Base-by-base conservation (phyloP, 1,284 basidiomycete species). In the Spongispora temasekensis region DNA sequence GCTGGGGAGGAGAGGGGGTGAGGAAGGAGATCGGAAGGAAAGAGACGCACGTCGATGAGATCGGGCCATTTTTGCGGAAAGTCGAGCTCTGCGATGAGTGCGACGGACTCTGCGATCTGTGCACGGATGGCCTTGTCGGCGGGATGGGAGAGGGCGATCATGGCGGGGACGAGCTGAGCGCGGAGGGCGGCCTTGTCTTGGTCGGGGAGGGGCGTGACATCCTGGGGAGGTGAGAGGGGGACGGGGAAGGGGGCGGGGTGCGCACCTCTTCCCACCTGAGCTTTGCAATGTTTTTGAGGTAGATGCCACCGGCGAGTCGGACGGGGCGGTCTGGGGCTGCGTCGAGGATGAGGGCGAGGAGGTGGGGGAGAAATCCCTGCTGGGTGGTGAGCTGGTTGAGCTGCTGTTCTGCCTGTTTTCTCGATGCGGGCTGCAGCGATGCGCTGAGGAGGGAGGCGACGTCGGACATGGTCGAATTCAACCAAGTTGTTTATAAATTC, bases 61-160 rank as follows among this genome's bases (percentile, higher is more conserved):
- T 90, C 86, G 31, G 85, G 81, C 95, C 95, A 98, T 64, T 85
- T 84, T 23, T 81, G 76, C 10, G 94, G 95, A 73, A 97, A 98
- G 78, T 97, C 95, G 32, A 87, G 81, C 60, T 89, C 85, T 8
- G 95, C 94, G 70, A 97, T 90, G 62, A 94, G 83, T 13, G 94
- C 88, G 42, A 97, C 89, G 8, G 93, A 86, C 76, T 97, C 95
- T 27, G 94, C 95, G 31, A 97, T 85, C 76, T 97, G 94, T 4
- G 90, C 87, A 15, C 90, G 83, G 59, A 91, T 79, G 2, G 80
- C 66, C 69, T 89, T 91, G 74, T 92, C 89, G 28, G 83, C 77
- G 21, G 86, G 81, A 61, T 75, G 77, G 1, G 91, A 88, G 44
- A 97, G 81, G 30, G 85, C 76, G 58, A 95, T 86, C 88, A 97